These are phyloP conservation scores for Boletus vinaceobasis DNA, from an alignment of 768 basidiomycete species.

Conservation along the genomic window DNA sequence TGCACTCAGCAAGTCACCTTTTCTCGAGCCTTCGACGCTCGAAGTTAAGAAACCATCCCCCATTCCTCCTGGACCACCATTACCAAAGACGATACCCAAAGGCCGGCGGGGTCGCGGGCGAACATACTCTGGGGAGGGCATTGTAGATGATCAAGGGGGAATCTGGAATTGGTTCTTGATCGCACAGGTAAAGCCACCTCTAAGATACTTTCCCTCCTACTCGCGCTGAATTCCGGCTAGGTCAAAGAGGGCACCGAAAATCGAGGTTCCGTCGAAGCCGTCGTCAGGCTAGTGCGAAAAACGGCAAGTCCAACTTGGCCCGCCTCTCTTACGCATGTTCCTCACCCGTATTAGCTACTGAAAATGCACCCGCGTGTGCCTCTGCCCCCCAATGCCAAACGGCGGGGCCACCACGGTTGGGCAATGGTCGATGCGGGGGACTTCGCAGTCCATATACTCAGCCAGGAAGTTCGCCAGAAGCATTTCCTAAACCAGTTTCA, in stretches of 20 bases:
- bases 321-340: neutral
- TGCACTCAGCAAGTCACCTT: constrained; percentile 58
- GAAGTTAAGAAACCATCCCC: constrained; percentile 50
- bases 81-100: constrained; percentile 55
- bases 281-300: constrained; percentile 68
- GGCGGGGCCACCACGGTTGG: constrained; percentile 68
- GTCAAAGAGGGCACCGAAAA: constrained; percentile 85
- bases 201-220: neutral
- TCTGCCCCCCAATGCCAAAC: constrained; percentile 62
- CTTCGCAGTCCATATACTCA: constrained; percentile 77
- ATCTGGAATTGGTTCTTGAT: constrained; percentile 78
- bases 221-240: constrained; percentile 32
- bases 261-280: constrained; percentile 72
- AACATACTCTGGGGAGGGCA: constrained; percentile 64
- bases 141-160: constrained; percentile 46
- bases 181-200: constrained; percentile 52
- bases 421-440: constrained; percentile 79
- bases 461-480: constrained; percentile 59
- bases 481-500: constrained; percentile 48
- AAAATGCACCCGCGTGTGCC: constrained; percentile 53
- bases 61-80: constrained; percentile 54
- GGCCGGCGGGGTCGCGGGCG: constrained; percentile 64
- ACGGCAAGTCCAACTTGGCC: constrained; percentile 44
- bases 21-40: constrained; percentile 60
- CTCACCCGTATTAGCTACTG: constrained; percentile 47